Evolutionary conservation across 2,329 filamentous ascomycete species (phyloP).

Genomic region (Aspergillus ruber): DNA sequence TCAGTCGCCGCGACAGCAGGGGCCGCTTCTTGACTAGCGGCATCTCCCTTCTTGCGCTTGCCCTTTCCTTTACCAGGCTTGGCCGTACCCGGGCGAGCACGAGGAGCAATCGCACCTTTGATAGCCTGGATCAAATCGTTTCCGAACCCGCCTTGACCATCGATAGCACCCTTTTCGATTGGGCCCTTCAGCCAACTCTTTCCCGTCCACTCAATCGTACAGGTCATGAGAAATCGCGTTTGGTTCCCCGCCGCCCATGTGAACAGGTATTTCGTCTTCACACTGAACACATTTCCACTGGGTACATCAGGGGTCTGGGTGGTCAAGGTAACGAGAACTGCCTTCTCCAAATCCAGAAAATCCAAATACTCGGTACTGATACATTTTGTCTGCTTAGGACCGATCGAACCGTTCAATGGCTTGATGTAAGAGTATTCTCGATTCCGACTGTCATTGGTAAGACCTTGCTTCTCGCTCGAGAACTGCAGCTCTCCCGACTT

Average conservation of each 20-base stretch:
- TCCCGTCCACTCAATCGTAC: constrained; percentile 88
- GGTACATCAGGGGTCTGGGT: constrained; percentile 94
- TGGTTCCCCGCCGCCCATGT: constrained; percentile 84
- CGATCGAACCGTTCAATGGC: constrained; percentile 74
- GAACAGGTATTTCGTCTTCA: constrained; percentile 91
- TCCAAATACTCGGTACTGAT: constrained; percentile 83
- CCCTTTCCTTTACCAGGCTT: constrained; percentile 52
- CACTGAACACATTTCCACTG: constrained; percentile 81
- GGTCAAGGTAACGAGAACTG: constrained; percentile 71
- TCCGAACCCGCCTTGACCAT: constrained; percentile 78
- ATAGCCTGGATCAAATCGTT: constrained; percentile 72
- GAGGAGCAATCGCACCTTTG: constrained; percentile 64
- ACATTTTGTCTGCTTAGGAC: constrained; percentile 91
- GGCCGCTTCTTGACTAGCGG: constrained; percentile 27
- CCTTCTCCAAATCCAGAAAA: constrained; percentile 76
- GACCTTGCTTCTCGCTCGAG: constrained; percentile 71
- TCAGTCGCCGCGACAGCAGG: constrained; percentile 41
- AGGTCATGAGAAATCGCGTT: constrained; percentile 81
- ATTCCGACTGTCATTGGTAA: constrained; percentile 66
- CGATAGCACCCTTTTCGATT: constrained; percentile 91
- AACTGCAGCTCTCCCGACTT: constrained; percentile 84
- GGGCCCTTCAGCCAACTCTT: constrained; percentile 98
- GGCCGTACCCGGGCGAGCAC: constrained; percentile 46
- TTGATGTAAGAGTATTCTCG: constrained; percentile 85
- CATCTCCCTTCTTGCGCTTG: constrained; percentile 53